Base-by-base conservation (phyloP, 2,329 filamentous ascomycete species). In the Cladophialophora immunda region DNA sequence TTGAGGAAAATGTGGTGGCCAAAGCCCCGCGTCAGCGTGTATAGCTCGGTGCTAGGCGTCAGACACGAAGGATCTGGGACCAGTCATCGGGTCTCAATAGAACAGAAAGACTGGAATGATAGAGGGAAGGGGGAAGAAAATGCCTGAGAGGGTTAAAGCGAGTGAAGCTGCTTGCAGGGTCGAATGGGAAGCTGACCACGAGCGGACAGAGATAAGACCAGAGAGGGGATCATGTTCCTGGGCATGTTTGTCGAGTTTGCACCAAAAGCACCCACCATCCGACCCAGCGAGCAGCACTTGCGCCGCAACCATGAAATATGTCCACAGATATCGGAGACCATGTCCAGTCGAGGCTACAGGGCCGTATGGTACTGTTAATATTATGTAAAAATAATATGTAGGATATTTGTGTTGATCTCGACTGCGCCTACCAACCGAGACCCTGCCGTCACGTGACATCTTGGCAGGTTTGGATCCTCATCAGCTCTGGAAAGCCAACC, bases 71-170 rank as follows among this genome's bases (percentile, higher is more conserved):
- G 25, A 30, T 47, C 32, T 25, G 11, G 41, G 38, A 32, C 38
- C 55, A 68, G 56, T 57, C 61, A 53, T 22, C 22, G 60, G 8
- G 8, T 41, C 29, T 32, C 32, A 41, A 47, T n/a, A 47, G 36
- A 13, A 38, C 4, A 19, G 13, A 58, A 47, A 30, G 55, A 7
- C 9, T 36, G 22, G 41, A 52, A 56, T 59, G 27, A 32, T 45
- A 41, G 17, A 58, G 30, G 9, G 4, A 38, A 30, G 25, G 58
- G 62, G 67, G 67, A 66, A 50, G 27, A 66, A 61, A 38, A 66
- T 68, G 60, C 67, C 67, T 8, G 61, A 68, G 55, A 66, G 15
- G 67, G 67, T 67, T 67, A 61, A 68, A 58, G 57, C 45, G 19
- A 13, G 32, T 29, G 56, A 34, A 22, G 47, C 54, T 34, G 36